Conservation (phyloP, 164 flowering plant genomes). For the Vitis rupestris region DNA sequence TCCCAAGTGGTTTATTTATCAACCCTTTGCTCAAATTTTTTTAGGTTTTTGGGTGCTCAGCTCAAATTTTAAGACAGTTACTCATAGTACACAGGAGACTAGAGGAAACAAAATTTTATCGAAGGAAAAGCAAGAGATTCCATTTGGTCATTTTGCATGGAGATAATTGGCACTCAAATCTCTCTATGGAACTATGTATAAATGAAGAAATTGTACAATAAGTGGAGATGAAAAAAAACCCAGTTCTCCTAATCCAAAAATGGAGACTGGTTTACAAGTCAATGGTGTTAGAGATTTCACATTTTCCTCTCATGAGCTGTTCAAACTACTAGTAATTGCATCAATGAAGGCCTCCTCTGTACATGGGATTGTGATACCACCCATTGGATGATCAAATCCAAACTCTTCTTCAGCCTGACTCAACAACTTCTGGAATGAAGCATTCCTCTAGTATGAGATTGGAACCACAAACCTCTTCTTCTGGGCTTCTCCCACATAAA, state of each 20-base stretch:
- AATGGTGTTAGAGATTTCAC: neutral
- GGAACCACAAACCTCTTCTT: slow-evolving; percentile 34
- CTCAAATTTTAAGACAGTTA: too few species aligned
- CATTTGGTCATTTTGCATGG: too few species aligned
- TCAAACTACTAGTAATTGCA: neutral
- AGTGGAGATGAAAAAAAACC: too few species aligned
- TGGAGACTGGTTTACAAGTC: neutral
- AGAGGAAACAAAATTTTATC: too few species aligned
- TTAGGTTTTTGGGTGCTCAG: too few species aligned
- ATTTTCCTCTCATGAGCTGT: neutral
- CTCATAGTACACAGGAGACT: too few species aligned
- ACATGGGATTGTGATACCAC: slow-evolving; percentile 29
- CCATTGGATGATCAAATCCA: slow-evolving; percentile 32
- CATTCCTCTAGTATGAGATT: slow-evolving; percentile 24
- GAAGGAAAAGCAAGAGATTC: too few species aligned
- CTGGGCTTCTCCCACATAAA: slow-evolving; percentile 36
- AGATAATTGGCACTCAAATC: too few species aligned
- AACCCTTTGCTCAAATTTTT: too few species aligned
- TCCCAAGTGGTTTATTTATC: too few species aligned
- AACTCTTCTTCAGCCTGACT: slow-evolving; percentile 32
- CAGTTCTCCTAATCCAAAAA: neutral
- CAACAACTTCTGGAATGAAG: slow-evolving; percentile 24
- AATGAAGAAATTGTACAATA: too few species aligned
- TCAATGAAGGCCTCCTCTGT: slow-evolving; percentile 21
- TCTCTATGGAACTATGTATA: too few species aligned